Evolutionary conservation across 768 basidiomycete genomes (phyloP).

Genomic region (Agaricus subrufescens): DNA sequence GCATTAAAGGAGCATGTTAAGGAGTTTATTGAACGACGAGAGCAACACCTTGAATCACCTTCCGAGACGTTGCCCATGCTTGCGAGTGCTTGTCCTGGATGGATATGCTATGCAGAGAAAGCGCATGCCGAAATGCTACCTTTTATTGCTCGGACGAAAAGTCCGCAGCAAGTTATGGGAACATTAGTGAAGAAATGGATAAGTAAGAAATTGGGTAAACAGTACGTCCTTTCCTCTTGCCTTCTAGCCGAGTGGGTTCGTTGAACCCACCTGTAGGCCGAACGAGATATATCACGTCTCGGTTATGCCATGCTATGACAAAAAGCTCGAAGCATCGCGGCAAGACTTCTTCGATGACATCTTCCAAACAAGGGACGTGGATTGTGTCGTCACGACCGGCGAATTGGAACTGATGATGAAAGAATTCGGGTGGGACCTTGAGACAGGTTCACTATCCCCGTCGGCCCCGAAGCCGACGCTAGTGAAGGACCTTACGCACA

Average conservation of each 20-base stretch:
- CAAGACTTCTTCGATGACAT: slow-evolving; percentile 85
- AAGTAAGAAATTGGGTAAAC: slow-evolving; percentile 57
- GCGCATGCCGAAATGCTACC: slow-evolving; percentile 92
- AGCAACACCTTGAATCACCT: slow-evolving; percentile 12
- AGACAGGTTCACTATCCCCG: slow-evolving; percentile 41
- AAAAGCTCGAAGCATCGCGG: slow-evolving; percentile 96
- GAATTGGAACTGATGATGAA: slow-evolving; percentile 84
- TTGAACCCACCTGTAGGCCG: slow-evolving; percentile 45
- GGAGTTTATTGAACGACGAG: slow-evolving; percentile 76
- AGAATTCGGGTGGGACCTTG: slow-evolving; percentile 79
- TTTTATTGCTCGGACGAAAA: slow-evolving; percentile 83
- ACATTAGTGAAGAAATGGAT: slow-evolving; percentile 90
- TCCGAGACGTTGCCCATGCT: slow-evolving; percentile 69
- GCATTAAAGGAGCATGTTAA: slow-evolving; percentile 74
- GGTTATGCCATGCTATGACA: slow-evolving; percentile 99
- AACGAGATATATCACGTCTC: slow-evolving; percentile 91
- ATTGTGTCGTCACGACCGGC: slow-evolving; percentile 96
- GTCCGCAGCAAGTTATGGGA: slow-evolving; percentile 93
- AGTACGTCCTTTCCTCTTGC: slow-evolving; percentile 41
- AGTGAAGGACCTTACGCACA: slow-evolving; percentile 8
- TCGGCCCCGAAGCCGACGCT: background rate
- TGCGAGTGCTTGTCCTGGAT: slow-evolving; percentile 95
- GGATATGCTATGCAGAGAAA: slow-evolving; percentile 99
- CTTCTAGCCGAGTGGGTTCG: background rate
- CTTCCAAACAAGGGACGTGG: slow-evolving; percentile 87